Evolutionary conservation across 192 early-diverging fungal species (phyloP).

Genomic region (Gigaspora rosea): DNA sequence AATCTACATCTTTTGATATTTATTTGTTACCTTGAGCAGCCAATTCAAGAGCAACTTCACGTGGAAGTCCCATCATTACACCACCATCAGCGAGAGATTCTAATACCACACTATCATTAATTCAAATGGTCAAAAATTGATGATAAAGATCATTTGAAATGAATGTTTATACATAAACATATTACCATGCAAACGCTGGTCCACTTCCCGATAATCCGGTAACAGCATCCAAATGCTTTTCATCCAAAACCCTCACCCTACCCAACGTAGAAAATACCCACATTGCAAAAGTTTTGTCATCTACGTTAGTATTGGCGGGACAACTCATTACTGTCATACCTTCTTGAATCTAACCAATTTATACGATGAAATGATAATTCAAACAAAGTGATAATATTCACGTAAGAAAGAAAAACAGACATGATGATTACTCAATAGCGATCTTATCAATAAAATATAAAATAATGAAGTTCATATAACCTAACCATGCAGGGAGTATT

Average conservation of each 20-base stretch:
- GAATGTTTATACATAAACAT: background rate
- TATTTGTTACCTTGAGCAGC: conserved; percentile 52
- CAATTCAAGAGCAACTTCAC: conserved; percentile 54
- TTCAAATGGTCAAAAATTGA: background rate
- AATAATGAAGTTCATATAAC: background rate
- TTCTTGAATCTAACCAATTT: conserved; percentile 45
- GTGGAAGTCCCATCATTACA: conserved; percentile 60
- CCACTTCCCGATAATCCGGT: conserved; percentile 56
- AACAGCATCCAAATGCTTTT: conserved; percentile 57
- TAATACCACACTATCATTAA: conserved; percentile 46
- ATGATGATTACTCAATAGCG: background rate
- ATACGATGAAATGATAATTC: too few species aligned
- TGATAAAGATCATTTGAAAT: background rate
- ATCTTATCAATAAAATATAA: background rate
- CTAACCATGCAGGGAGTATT: conserved; percentile 56
- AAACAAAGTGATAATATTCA: background rate
- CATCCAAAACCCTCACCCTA: conserved; percentile 49
- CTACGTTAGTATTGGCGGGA: conserved; percentile 35
- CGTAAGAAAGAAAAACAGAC: background rate
- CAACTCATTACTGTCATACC: conserved; percentile 57
- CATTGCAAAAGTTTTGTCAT: conserved; percentile 42
- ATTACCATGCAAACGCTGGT: conserved; percentile 57
- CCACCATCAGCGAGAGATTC: conserved; percentile 60
- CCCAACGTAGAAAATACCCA: conserved; percentile 56
- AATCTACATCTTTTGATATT: background rate